Base-by-base conservation (phyloP, 2,329 filamentous ascomycete species). In the Hymenoscyphus albidus region DNA sequence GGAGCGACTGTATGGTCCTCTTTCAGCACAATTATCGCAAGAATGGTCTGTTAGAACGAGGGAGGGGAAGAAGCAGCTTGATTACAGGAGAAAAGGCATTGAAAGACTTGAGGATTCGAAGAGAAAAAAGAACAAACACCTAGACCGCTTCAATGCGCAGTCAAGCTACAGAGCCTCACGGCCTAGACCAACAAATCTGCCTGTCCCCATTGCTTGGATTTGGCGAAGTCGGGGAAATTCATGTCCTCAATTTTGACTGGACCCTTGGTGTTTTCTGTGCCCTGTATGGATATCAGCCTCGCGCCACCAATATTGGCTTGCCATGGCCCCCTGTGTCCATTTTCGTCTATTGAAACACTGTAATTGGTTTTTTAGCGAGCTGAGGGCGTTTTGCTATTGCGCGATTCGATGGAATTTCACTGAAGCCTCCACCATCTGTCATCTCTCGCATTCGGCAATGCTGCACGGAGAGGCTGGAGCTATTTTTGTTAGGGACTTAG, bases 241-340 rank as follows among this genome's bases (percentile, higher is more conserved):
- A 42, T 22, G 27, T 35, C 31, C 38, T 40, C 40, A 14, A 14
- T 39, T 54, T 62, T 62, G 38, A 55, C 32, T 54, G 48, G 48
- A 55, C 44, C 35, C 9, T 35, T 38, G 38, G 39, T 35, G 56
- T 59, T 42, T 16, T 44, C n/a, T 42, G 40, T 31, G 31, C 58
- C 35, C 2, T 14, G 6, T 35, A 22, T 31, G 32, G 40, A 31
- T 57, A 54, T 60, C 63, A 64, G 63, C 63, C 63, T 64, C 35
- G 55, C 58, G 63, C 63, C 63, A 64, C 63, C 63, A 64, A 64
- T 64, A 64, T 64, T 38, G 10, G n/a, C 18, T 16, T 14, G 32
- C n/a, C 39, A 9, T 12, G 5, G 12, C 39, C 38, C 27, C n/a
- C n/a, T 42, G 5, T 44, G 35, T n/a, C 22, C 35, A 59, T 59